Evolutionary conservation across 306 rosid genomes (phyloP), one percentile per base, ranked within the genome.

Genomic region (Ormosia semicastrata): DNA sequence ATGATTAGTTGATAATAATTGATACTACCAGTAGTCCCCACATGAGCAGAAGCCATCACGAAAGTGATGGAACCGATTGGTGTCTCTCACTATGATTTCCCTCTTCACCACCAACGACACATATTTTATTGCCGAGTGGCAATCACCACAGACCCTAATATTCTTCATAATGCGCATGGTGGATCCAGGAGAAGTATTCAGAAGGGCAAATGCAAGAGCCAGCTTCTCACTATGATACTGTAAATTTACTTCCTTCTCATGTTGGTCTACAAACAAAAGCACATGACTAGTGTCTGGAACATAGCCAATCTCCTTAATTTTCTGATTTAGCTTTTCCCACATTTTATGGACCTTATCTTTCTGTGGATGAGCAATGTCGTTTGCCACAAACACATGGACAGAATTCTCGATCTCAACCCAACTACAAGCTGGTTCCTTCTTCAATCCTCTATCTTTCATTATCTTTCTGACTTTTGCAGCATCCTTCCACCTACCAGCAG

Each of bases 261-360:
- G 82, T 78, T 87, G 84, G 59, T 81, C 88, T 13, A 87, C 78
- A 15, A 7, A 78, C 79, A 87, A 69, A 78, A 81, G 86, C 75
- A 87, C 90, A 5, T 84, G 84, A 78, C 90, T 87, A 44, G 88
- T 87, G 71, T 87, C 90, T 10, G 90, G 88, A 87, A 87, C 86
- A 78, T 87, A 87, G 49, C 88, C 90, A 82, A 82, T 82, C 75
- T 78, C 85, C 71, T 84, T 85, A 78, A 87, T 87, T 75, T 70
- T 66, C 77, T 78, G 78, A 82, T 83, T 82, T 69, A 87, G 65
- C 44, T 84, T 29, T 47, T 87, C 90, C 90, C 90, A 87, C 85
- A 24, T 78, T 69, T 82, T 49, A 63, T 47, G 76, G 46, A 87
- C 66, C 78, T 74, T 71, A 40, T 85, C 88, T 69, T 78, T 82